Evolutionary conservation across 257 asterid species (phyloP).

Genomic region (Plantago major): DNA sequence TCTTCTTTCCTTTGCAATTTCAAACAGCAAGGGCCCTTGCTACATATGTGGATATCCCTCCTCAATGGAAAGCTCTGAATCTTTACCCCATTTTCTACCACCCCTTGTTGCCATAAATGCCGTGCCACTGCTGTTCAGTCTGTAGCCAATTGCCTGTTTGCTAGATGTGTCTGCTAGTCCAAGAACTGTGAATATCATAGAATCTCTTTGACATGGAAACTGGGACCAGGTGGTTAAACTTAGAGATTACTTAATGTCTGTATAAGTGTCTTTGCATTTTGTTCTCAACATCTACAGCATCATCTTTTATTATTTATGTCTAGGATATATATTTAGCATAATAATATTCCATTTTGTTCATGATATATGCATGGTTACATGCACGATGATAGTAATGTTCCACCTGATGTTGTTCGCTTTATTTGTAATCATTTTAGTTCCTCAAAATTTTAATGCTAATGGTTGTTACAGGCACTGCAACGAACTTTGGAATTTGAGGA

Average conservation of each 20-base stretch:
- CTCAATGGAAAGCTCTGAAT: no score
- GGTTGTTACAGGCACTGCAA: constrained; percentile 65
- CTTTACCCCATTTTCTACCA: no score
- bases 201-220: neutral
- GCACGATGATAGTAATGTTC: neutral
- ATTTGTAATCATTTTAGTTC: neutral
- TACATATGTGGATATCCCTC: no score
- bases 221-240: neutral
- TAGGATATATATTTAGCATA: constrained; percentile 8
- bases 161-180: no score
- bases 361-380: neutral
- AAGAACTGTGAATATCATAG: no score
- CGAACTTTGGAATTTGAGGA: constrained; percentile 98
- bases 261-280: constrained; percentile 1
- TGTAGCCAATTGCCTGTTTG: no score
- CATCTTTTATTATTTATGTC: constrained; percentile 8
- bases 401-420: constrained; percentile 14
- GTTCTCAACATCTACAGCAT: constrained; percentile 9
- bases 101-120: no score
- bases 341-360: constrained; percentile 2
- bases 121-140: no score
- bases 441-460: constrained; percentile 18
- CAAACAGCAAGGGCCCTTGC: no score
- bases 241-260: neutral
- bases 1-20: no score